Conservation (phyloP, 768 basidiomycete species). For the Rhizopogon vesiculosus region DNA sequence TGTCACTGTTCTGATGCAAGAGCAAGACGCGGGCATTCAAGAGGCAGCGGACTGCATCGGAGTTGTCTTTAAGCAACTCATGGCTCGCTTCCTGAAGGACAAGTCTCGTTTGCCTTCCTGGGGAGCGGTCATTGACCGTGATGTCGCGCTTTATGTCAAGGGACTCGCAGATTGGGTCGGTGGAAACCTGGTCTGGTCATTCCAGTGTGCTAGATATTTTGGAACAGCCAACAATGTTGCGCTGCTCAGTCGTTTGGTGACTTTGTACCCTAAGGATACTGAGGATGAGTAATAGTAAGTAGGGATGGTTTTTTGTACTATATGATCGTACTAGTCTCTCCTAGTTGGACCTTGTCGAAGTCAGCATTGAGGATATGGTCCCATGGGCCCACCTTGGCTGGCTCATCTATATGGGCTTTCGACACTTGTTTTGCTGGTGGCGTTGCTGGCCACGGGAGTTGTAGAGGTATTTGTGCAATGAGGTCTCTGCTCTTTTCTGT, state of each 20-base stretch:
- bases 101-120: slow-evolving; percentile 46
- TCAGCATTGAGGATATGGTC: too few relatives aligned
- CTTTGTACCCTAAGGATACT: too few relatives aligned
- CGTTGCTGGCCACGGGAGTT: not conserved
- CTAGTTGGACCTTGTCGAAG: too few relatives aligned
- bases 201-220: too few relatives aligned
- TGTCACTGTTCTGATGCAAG: slow-evolving; percentile 61
- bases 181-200: too few relatives aligned
- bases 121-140: slow-evolving; percentile 42
- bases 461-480: not conserved
- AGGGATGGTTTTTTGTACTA: too few relatives aligned
- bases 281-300: too few relatives aligned
- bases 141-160: slow-evolving; percentile 34
- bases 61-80: slow-evolving; percentile 40
- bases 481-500: not conserved
- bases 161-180: too few relatives aligned
- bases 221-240: too few relatives aligned
- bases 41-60: slow-evolving; percentile 56
- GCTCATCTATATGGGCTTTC: slow-evolving; percentile 6
- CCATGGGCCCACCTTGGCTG: too few relatives aligned
- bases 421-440: slow-evolving; percentile 9
- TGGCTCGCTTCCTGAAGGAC: slow-evolving; percentile 43
- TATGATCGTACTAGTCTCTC: too few relatives aligned
- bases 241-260: too few relatives aligned
- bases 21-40: slow-evolving; percentile 50